Evolutionary conservation across 2,329 filamentous ascomycete genomes (phyloP).

Genomic region (Ceratocystis papillata): DNA sequence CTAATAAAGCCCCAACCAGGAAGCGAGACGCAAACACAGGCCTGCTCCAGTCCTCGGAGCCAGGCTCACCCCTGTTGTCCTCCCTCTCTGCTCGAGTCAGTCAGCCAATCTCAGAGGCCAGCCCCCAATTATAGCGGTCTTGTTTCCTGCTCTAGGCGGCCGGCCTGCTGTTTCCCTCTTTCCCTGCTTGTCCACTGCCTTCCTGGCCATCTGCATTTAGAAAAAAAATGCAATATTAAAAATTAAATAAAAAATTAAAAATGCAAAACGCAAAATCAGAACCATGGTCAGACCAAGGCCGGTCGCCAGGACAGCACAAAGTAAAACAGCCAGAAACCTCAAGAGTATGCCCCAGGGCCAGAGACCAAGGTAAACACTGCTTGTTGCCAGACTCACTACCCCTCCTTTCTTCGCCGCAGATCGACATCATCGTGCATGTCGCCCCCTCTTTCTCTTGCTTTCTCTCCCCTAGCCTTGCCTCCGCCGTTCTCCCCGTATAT

Average conservation of each 20-base stretch:
- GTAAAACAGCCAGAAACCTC: too few relatives aligned
- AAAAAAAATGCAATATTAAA: too few relatives aligned
- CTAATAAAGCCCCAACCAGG: background rate
- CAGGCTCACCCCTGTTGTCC: background rate
- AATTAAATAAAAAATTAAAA: too few relatives aligned
- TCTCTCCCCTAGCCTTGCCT: background rate
- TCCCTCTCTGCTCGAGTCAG: slow-evolving; percentile 9
- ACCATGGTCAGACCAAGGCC: too few relatives aligned
- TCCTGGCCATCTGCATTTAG: too few relatives aligned
- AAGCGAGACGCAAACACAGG: background rate
- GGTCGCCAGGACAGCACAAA: too few relatives aligned
- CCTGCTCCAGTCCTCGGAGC: background rate
- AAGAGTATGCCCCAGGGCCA: too few relatives aligned
- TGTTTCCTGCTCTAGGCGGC: background rate
- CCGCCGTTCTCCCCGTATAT: background rate
- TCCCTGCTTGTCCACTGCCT: too few relatives aligned
- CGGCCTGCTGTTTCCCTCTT: too few relatives aligned
- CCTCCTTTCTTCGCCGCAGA: slow-evolving; percentile 1
- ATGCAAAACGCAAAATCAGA: too few relatives aligned
- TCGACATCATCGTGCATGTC: slow-evolving; percentile 10
- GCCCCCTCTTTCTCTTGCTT: background rate
- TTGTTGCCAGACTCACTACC: background rate
- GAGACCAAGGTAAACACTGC: background rate
- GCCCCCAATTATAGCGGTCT: too few relatives aligned
- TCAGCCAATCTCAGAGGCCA: background rate